phyloP scores from a whole-genome alignment of 106 monocot species.

The Chionographis japonica region DNA sequence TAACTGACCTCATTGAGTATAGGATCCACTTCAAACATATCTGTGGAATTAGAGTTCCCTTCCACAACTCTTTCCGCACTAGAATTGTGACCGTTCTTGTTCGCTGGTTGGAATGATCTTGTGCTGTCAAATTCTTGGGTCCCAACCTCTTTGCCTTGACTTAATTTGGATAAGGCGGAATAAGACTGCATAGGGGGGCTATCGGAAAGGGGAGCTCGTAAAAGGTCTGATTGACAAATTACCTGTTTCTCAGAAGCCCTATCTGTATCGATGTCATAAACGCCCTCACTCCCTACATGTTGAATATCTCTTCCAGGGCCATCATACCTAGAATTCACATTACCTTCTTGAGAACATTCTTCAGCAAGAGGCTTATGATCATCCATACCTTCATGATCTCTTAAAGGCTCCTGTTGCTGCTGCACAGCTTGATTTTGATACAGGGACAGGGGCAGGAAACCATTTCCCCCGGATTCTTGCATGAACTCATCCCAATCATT shows the following conservation, averaged over 20 bases:
- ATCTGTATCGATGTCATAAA: background rate
- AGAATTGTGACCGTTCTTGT: background rate
- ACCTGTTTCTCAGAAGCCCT: conserved; percentile 1
- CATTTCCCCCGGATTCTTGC: conserved; percentile 21
- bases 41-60: background rate
- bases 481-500: conserved; percentile 56
- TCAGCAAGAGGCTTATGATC: background rate
- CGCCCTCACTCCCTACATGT: background rate
- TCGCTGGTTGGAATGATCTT: background rate
- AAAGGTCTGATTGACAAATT: conserved; percentile 11
- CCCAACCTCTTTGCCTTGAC: background rate
- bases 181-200: conserved; percentile 3
- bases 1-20: conserved; percentile 4
- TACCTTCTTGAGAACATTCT: background rate
- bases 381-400: background rate
- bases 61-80: background rate
- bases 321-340: background rate
- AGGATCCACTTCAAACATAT: background rate
- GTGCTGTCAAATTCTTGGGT: background rate
- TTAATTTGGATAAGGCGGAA: conserved; percentile 4
- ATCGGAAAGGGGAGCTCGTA: background rate
- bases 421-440: conserved; percentile 5
- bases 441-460: conserved; percentile 4
- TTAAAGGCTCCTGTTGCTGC: background rate
- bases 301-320: background rate